Base-by-base conservation (phyloP, 2,329 filamentous ascomycete species). In the Helotiales sp. region DNA sequence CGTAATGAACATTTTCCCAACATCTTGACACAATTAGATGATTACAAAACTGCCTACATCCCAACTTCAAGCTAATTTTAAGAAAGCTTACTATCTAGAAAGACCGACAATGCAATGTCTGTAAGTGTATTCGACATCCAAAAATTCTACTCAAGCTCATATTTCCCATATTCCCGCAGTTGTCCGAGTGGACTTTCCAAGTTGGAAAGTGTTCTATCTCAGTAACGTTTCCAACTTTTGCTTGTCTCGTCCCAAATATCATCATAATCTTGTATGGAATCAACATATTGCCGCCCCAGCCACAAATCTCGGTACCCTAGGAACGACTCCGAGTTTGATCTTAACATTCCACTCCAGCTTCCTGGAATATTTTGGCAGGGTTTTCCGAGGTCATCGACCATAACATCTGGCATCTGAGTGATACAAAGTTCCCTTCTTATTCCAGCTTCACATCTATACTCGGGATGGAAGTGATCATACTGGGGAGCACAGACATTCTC, bases 401-500 rank as follows among this genome's bases (percentile, higher is more conserved):
- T 40, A 17, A 29, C 24, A 24, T 27, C 27, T 7, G 48, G 31
- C 1, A 56, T 1, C 2, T 5, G 22, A 15, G 55, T 55, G 15
- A 61, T 48, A 22, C 52, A 61, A n/a, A 10, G n/a, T 22, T 38
- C 27, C 17, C 36, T 1, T 2, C n/a, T 24, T 1, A 5, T 24
- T 3, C 17, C 5, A 17, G 15, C 29, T 33, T 50, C 34, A 9
- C 59, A 58, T 44, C 54, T 24, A 17, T 53, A 61, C 7, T n/a
- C 12, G 0, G 59, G 42, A 33, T 58, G 52, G 4, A 56, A 49
- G 36, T 61, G 48, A 13, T 46, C 36, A 13, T 40, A 56, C 24
- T 49, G 12, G 0, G 52, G 29, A 3, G n/a, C 12, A 33, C 36
- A 44, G 3, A 17, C 13, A 53, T 34, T 46, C 9, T 17, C 17